phyloP scores from a whole-genome alignment of 495 filamentous ascomycete genomes.

The Aspergillus cavernicola region DNA sequence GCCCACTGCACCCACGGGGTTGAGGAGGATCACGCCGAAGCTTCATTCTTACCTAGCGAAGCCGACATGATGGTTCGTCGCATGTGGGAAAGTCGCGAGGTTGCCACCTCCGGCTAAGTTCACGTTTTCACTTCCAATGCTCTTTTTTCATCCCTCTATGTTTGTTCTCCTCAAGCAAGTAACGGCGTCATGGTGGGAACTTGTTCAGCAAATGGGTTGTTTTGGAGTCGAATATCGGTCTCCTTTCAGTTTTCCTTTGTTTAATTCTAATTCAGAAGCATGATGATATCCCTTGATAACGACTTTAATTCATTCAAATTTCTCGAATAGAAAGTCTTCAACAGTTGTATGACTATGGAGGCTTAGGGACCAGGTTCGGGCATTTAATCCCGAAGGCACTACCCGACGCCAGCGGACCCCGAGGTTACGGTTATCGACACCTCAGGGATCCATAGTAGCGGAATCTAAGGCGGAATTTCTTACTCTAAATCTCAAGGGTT shows the following conservation, averaged over 20 bases:
- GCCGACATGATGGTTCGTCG: slow-evolving; percentile 44
- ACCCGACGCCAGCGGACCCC: slow-evolving; percentile 14
- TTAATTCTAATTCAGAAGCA: background rate
- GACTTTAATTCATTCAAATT: no score
- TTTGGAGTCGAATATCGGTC: background rate
- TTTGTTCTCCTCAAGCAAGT: background rate
- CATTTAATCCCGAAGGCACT: slow-evolving; percentile 16
- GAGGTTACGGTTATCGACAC: slow-evolving; percentile 26
- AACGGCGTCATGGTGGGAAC: background rate
- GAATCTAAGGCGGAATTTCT: slow-evolving; percentile 5
- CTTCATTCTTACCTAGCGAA: slow-evolving; percentile 22
- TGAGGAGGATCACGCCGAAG: slow-evolving; percentile 27
- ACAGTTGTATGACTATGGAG: no score
- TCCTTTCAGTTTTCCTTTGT: background rate
- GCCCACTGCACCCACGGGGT: slow-evolving; percentile 15
- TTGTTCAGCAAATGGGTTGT: background rate
- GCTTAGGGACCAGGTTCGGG: slow-evolving; percentile 9
- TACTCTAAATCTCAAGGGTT: background rate
- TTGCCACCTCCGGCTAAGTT: slow-evolving; percentile 33
- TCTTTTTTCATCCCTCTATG: background rate
- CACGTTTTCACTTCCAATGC: background rate
- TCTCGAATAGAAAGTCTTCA: no score
- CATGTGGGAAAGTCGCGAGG: slow-evolving; percentile 48
- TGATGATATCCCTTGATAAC: slow-evolving; percentile 2
- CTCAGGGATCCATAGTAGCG: background rate